These are phyloP conservation scores for Fusarium transvaalense DNA, from an alignment of 2,329 filamentous ascomycete species.

Conservation along the genomic window DNA sequence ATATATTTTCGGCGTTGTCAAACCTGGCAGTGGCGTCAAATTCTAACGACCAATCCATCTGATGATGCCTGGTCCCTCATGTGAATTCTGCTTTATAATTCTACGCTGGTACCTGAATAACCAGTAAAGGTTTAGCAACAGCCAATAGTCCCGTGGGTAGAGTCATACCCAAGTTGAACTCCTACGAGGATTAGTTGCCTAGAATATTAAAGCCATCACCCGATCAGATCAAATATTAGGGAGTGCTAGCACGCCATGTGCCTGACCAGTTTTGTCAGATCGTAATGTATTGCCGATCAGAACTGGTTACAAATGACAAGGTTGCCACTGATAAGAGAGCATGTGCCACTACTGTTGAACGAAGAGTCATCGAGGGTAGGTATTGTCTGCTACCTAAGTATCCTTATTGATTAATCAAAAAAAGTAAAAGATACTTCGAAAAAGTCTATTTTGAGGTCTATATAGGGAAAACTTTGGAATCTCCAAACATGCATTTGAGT, in stretches of 20 bases:
- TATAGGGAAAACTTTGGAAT: not conserved
- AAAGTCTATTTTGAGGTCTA: not conserved
- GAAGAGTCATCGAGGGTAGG: not conserved
- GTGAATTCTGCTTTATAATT: not conserved
- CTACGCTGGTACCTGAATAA: not conserved
- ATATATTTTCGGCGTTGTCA: conserved; percentile 11
- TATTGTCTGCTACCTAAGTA: not conserved
- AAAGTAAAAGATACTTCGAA: not conserved
- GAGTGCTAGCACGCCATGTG: conserved; percentile 21
- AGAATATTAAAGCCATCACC: conserved; percentile 25
- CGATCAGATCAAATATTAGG: conserved; percentile 9
- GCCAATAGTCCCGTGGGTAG: not conserved
- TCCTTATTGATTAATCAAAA: not conserved
- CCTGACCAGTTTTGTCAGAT: conserved; percentile 13
- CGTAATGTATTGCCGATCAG: not conserved
- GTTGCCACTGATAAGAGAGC: not conserved
- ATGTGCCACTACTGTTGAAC: not conserved
- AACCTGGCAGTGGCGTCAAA: not conserved
- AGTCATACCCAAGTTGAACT: not conserved
- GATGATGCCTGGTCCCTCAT: not conserved
- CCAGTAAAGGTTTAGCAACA: not conserved
- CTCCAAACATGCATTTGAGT: not conserved
- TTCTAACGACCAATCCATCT: not conserved
- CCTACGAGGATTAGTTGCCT: not conserved
- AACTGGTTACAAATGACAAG: not conserved